Percentiles rank a stretch among this genome's conserved stretches.
Conservation (phyloP, 768 basidiomycete genomes). For the Hericium coralloides region DNA sequence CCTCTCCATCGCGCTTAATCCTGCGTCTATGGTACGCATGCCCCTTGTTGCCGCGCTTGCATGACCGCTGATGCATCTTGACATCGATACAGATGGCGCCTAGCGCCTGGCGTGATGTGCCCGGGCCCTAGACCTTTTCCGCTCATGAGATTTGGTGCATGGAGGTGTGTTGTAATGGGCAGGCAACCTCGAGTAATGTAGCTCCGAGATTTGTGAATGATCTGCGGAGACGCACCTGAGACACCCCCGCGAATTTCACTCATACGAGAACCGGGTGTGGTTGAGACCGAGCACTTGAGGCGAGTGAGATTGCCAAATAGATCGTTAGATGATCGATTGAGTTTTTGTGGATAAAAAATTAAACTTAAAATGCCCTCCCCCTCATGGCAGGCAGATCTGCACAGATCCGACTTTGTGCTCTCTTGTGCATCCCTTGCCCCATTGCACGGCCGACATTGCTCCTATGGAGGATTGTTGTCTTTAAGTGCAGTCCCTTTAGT, state of each 20-base stretch:
- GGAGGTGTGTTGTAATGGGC: not conserved
- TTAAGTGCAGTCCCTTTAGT: not conserved
- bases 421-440: not conserved
- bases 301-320: not conserved
- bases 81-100: not conserved
- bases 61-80: not conserved
- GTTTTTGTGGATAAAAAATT: not conserved
- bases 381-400: not conserved
- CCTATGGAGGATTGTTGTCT: not conserved
- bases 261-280: not conserved
- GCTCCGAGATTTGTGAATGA: constrained; percentile 15
- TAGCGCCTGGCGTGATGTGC: not conserved
- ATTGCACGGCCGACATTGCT: not conserved
- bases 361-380: not conserved
- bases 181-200: constrained; percentile 10
- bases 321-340: constrained; percentile 1
- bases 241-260: not conserved
- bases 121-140: not conserved
- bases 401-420: not conserved
- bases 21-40: constrained; percentile 4
- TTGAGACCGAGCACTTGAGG: not conserved
- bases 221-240: constrained; percentile 10
- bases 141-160: not conserved
- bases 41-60: constrained; percentile 3
- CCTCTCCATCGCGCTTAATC: constrained; percentile 11